Percentiles rank a stretch among this genome's conserved stretches.
Evolutionary conservation across 2,329 filamentous ascomycete genomes (phyloP).

Genomic region (Massarina eburnea): DNA sequence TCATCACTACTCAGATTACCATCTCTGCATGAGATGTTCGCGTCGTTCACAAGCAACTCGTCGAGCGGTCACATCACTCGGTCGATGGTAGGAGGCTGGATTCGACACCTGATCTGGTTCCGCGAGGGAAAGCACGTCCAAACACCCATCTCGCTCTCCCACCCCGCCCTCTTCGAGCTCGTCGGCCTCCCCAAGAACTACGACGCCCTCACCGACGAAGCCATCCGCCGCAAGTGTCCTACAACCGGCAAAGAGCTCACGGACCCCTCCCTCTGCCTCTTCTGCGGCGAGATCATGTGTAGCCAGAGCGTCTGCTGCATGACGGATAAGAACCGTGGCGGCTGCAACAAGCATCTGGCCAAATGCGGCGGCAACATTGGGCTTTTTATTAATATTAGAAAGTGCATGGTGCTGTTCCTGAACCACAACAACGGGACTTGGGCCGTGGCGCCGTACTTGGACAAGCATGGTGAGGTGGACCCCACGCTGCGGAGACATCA

Average conservation of each 20-base stretch:
- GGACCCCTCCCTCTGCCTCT: constrained; percentile 88
- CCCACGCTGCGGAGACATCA: constrained; percentile 82
- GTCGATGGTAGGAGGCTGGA: constrained; percentile 67
- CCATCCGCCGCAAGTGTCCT: constrained; percentile 79
- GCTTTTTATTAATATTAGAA: constrained; percentile 95
- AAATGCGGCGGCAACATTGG: constrained; percentile 90
- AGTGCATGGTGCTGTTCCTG: constrained; percentile 88
- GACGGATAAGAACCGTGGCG: constrained; percentile 56
- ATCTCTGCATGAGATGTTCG: constrained; percentile 76
- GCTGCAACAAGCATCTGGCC: constrained; percentile 86
- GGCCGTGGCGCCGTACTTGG: constrained; percentile 86
- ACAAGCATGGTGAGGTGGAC: constrained; percentile 94
- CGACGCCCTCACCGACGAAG: constrained; percentile 89
- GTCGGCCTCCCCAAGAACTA: constrained; percentile 90
- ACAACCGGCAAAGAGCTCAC: constrained; percentile 88
- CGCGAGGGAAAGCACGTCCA: constrained; percentile 42
- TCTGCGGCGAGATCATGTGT: constrained; percentile 97
- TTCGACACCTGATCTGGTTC: constrained; percentile 60
- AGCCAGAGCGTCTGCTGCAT: constrained; percentile 91
- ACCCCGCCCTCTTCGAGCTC: constrained; percentile 92
- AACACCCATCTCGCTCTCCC: constrained; percentile 60
- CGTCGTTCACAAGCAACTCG: constrained; percentile 49
- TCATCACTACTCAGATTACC: constrained; percentile 75
- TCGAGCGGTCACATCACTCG: constrained; percentile 44
- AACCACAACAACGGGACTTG: constrained; percentile 82